Conservation (phyloP, 2,329 filamentous ascomycete genomes). For the Chaetoscypha palmicola region DNA sequence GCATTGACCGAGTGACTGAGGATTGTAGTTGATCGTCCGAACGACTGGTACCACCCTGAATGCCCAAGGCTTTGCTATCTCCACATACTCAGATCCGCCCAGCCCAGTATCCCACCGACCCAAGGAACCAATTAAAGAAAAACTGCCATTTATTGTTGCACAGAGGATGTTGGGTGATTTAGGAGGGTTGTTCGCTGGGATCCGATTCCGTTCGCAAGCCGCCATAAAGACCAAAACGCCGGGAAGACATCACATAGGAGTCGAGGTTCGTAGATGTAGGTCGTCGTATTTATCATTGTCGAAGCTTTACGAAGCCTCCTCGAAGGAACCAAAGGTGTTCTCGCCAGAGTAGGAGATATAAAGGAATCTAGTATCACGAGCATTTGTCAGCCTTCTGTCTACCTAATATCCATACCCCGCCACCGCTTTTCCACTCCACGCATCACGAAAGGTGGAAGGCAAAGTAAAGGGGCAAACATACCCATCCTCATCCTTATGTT, state of each 20-base stretch:
- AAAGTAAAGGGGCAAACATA: constrained; percentile 33
- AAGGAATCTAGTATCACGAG: constrained; percentile 46
- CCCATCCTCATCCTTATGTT: constrained; percentile 83
- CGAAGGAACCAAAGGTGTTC: constrained; percentile 88
- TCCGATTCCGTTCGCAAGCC: constrained; percentile 2
- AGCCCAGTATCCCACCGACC: neutral
- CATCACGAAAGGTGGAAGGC: neutral
- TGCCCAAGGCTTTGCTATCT: too few relatives aligned
- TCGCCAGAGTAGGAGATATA: constrained; percentile 99
- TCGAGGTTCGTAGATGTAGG: constrained; percentile 1
- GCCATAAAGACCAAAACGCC: constrained; percentile 12
- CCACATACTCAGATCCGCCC: neutral
- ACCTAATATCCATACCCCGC: constrained; percentile 6
- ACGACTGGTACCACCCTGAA: neutral
- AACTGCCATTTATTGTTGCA: constrained; percentile 17
- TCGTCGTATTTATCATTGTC: neutral
- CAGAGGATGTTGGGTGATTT: too few relatives aligned
- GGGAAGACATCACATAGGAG: constrained; percentile 1
- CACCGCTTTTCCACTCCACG: constrained; percentile 3
- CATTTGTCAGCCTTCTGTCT: constrained; percentile 2
- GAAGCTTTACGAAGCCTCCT: constrained; percentile 28
- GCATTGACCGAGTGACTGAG: neutral
- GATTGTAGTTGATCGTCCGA: neutral
- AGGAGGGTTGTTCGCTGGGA: too few relatives aligned
- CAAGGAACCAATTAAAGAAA: constrained; percentile 16